Conservation (phyloP, 2,329 filamentous ascomycete genomes). For the Epichloe gansuensis region DNA sequence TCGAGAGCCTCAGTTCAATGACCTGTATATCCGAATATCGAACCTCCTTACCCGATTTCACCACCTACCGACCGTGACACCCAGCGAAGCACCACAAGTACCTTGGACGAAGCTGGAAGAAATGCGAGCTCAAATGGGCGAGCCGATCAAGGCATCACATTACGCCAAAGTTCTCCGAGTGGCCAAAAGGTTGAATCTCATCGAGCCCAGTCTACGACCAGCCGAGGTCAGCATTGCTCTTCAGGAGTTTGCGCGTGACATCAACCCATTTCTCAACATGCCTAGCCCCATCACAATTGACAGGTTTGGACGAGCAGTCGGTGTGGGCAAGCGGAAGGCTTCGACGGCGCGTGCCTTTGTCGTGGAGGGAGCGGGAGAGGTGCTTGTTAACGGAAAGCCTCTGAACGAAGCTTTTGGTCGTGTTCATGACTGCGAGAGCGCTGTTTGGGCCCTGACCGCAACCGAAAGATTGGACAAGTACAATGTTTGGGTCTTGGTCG, state of each 20-base stretch:
- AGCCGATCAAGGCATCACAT: slow-evolving; percentile 61
- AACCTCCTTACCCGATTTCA: slow-evolving; percentile 59
- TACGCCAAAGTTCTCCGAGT: slow-evolving; percentile 67
- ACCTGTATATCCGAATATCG: slow-evolving; percentile 64
- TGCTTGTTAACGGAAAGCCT: slow-evolving; percentile 81
- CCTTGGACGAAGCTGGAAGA: slow-evolving; percentile 71
- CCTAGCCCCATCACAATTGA: slow-evolving; percentile 57
- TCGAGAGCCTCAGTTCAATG: slow-evolving; percentile 71
- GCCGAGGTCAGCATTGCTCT: slow-evolving; percentile 53
- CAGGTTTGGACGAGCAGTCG: slow-evolving; percentile 62
- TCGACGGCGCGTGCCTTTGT: slow-evolving; percentile 75
- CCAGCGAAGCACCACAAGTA: slow-evolving; percentile 55
- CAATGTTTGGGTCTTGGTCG: slow-evolving; percentile 79
- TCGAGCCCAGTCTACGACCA: slow-evolving; percentile 67
- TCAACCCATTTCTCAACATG: slow-evolving; percentile 56
- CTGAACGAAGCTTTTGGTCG: slow-evolving; percentile 71
- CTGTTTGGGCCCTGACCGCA: slow-evolving; percentile 76
- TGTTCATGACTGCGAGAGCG: slow-evolving; percentile 87
- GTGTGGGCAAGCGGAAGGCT: slow-evolving; percentile 75
- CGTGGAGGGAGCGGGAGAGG: slow-evolving; percentile 85
- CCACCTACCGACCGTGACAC: slow-evolving; percentile 54
- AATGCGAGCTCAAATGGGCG: slow-evolving; percentile 59
- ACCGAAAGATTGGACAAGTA: slow-evolving; percentile 86
- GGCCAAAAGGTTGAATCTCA: slow-evolving; percentile 72
- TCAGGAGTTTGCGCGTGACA: slow-evolving; percentile 56